Percentiles rank a stretch among this genome's conserved stretches.
phyloP scores from a whole-genome alignment of 164 flowering plant genomes.

The Magnolia officinalis region DNA sequence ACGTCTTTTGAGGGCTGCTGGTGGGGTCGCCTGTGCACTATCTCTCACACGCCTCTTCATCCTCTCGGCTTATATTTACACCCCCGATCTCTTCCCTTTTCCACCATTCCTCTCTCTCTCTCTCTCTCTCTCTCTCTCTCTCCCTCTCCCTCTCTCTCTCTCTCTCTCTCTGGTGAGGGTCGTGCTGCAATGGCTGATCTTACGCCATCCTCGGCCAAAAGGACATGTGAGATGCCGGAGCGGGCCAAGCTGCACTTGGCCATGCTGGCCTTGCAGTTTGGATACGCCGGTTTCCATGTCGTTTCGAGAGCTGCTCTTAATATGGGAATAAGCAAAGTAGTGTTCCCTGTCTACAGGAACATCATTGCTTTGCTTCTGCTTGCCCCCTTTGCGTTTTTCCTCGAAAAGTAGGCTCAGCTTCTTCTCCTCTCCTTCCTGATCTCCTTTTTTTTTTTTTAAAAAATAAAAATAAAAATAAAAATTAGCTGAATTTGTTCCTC shows the following conservation, averaged over 20 bases:
- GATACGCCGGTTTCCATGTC: constrained; percentile 97
- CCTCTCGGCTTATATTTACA: constrained; percentile 29
- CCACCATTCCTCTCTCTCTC: background rate
- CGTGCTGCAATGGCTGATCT: constrained; percentile 55
- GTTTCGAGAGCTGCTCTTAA: constrained; percentile 96
- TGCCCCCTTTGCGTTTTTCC: constrained; percentile 87
- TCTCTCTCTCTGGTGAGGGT: background rate
- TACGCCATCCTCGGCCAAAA: constrained; percentile 27
- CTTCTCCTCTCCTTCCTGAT: background rate
- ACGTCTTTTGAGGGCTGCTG: constrained; percentile 32
- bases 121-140: background rate
- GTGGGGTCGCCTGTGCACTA: constrained; percentile 25
- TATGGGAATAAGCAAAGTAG: constrained; percentile 95
- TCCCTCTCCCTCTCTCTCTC: background rate
- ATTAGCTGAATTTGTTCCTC: background rate
- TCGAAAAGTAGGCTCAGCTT: constrained; percentile 62
- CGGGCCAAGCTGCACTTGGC: constrained; percentile 83
- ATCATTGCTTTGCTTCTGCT: constrained; percentile 85
- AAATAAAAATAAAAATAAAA: too few species aligned
- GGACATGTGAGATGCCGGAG: constrained; percentile 69
- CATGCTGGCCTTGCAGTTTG: constrained; percentile 99
- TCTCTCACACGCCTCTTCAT: background rate
- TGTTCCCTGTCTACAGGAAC: constrained; percentile 89
- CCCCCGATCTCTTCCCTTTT: constrained; percentile 11
- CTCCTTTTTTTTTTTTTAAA: background rate